A percentile compares a stretch with the other conserved stretches of the same genome.
phyloP scores from a whole-genome alignment of 352 stramenopile species.

The Halophytophthora batemanensis region DNA sequence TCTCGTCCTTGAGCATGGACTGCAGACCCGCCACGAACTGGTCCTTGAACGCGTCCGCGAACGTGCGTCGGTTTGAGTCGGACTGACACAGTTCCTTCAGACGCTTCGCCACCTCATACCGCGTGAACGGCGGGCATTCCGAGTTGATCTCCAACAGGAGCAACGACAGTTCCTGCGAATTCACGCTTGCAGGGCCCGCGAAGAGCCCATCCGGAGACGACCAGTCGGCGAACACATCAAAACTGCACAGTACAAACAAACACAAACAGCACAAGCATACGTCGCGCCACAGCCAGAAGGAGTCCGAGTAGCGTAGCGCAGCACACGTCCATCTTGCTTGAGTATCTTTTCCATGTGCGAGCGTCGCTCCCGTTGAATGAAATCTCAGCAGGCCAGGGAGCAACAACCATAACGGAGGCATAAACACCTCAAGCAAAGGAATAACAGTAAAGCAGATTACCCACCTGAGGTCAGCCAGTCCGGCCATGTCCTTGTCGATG shows the following conservation, averaged over 20 bases:
- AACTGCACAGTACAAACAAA: slow-evolving; percentile 31
- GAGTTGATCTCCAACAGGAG: slow-evolving; percentile 60
- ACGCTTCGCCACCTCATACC: slow-evolving; percentile 66
- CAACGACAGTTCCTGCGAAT: slow-evolving; percentile 51
- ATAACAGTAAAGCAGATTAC: slow-evolving; percentile 8
- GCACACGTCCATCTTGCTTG: slow-evolving; percentile 19
- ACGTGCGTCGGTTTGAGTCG: slow-evolving; percentile 40
- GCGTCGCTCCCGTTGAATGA: slow-evolving; percentile 6
- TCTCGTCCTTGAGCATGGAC: slow-evolving; percentile 63
- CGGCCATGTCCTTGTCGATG: slow-evolving; percentile 61
- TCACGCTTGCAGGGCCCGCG: slow-evolving; percentile 31
- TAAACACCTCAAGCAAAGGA: slow-evolving; percentile 15
- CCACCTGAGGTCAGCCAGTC: slow-evolving; percentile 65
- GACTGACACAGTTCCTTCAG: slow-evolving; percentile 75
- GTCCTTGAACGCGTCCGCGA: slow-evolving; percentile 41
- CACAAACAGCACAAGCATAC: slow-evolving; percentile 6
- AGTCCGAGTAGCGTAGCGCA: slow-evolving; percentile 13
- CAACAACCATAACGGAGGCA: slow-evolving; percentile 12
- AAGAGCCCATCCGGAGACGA: slow-evolving; percentile 49
- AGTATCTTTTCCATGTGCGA: slow-evolving; percentile 10
- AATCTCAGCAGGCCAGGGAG: slow-evolving; percentile 5
- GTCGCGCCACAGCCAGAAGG: slow-evolving; percentile 5
- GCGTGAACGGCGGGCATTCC: slow-evolving; percentile 43
- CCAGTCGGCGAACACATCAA: slow-evolving; percentile 70
- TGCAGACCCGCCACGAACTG: slow-evolving; percentile 51